Evolutionary conservation across 441 rosid species (phyloP).

Genomic region (Theobroma grandiflorum): DNA sequence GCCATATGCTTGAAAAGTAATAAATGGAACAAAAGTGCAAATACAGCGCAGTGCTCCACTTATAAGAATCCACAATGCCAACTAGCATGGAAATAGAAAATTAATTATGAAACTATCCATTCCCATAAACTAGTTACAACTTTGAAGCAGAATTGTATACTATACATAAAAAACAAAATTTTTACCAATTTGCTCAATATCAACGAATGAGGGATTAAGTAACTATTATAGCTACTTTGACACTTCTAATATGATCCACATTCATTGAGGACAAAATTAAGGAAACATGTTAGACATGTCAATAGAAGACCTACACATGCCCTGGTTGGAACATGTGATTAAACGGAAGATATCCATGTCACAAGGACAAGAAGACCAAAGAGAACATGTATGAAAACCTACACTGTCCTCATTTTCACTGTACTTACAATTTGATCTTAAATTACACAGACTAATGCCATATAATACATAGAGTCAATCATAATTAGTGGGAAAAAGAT

Average conservation of each 20-base stretch:
- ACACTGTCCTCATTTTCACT: conserved; percentile 1
- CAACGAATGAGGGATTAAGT: not conserved
- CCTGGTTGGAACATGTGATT: not conserved
- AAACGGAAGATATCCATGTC: not conserved
- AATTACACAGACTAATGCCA: not conserved
- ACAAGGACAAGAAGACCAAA: not conserved
- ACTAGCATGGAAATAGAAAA: conserved; percentile 51
- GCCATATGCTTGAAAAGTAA: conserved; percentile 86
- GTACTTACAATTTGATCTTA: not conserved
- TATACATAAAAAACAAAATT: not conserved
- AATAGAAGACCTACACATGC: not conserved
- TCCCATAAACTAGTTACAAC: not conserved
- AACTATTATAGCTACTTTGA: not conserved
- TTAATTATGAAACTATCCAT: conserved; percentile 15
- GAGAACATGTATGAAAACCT: not conserved
- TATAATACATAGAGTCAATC: not conserved
- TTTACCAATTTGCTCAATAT: not conserved
- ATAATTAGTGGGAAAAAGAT: not conserved
- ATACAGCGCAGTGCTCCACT: conserved; percentile 64
- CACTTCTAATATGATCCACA: not conserved
- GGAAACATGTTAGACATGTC: not conserved
- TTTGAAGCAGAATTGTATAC: not conserved
- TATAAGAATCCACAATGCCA: conserved; percentile 61
- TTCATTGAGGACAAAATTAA: not conserved
- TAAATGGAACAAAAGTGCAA: conserved; percentile 73